phyloP scores from a whole-genome alignment of 805 yeast species.

The Lachancea thermotolerans region DNA sequence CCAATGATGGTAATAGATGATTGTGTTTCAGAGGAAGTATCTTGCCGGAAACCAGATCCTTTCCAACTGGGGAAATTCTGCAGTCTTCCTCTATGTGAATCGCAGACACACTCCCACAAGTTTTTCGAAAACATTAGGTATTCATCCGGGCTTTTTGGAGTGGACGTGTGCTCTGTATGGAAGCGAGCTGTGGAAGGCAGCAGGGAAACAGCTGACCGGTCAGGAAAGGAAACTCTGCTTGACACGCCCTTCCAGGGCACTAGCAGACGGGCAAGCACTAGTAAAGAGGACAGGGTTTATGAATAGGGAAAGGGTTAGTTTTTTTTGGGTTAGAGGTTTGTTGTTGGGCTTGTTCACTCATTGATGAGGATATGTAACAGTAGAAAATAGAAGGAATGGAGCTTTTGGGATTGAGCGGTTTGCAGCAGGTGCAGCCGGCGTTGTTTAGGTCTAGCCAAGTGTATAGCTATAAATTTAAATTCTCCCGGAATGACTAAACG shows the following conservation, averaged over 20 bases:
- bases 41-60: not conserved
- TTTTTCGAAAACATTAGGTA: conserved; percentile 18
- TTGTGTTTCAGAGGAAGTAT: conserved; percentile 3
- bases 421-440: too few species aligned
- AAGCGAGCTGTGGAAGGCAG: conserved; percentile 24
- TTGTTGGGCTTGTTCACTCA: not conserved
- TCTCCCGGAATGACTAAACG: too few species aligned
- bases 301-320: not conserved
- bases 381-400: too few species aligned
- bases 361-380: too few species aligned
- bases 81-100: not conserved
- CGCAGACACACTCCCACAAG: conserved; percentile 1
- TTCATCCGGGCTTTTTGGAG: conserved; percentile 30
- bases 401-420: too few species aligned
- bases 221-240: not conserved
- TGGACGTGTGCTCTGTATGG: conserved; percentile 32
- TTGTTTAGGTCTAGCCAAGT: too few species aligned
- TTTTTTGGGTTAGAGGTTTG: not conserved
- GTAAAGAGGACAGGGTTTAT: not conserved
- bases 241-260: conserved; percentile 6
- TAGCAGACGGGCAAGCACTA: not conserved
- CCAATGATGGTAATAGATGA: conserved; percentile 8
- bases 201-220: not conserved
- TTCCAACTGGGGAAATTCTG: not conserved
- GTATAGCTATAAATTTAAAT: too few species aligned